Base-by-base conservation (phyloP, 2,329 filamentous ascomycete species). In the Hypoxylon rubiginosum region DNA sequence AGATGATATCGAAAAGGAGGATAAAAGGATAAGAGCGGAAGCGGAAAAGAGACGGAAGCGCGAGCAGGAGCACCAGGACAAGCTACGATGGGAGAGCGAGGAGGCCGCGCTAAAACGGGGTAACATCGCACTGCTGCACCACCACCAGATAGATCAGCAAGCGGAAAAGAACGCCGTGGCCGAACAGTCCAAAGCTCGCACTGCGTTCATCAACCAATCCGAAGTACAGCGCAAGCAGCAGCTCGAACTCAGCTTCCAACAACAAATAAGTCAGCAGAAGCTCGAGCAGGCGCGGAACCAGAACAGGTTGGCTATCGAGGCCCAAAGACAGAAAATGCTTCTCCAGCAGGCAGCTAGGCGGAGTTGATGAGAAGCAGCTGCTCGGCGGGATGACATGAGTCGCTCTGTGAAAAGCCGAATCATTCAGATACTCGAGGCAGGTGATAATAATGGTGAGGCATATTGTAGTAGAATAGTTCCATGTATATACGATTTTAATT, bases 61-160 rank as follows among this genome's bases (percentile, higher is more conserved):
- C 9, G 53, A 58, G 4, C 53, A 67, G 41, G 49, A 24, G 46
- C 36, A 51, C n/a, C 46, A 58, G 64, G 39, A 66, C 19, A 48
- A 60, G 49, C 13, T 43, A 10, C 39, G 39, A 15, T 56, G 56
- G 5, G 28, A 62, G 73, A 79, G 76, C 4, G 78, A 74, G 36
- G 73, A 63, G 64, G 77, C 81, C 8, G 76, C 67, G 51, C 74
- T 77, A 13, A 82, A 71, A 24, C 34, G 59, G 13, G 28, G 41
- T 28, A 11, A 60, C 3, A 45, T 52, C 2, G 21, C 45, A 9
- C 48, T 58, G 32, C 30, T 56, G 10, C 64, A 67, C 41, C 32
- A 64, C 30, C 56, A 41, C 34, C 30, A 67, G 9, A 39, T 64
- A n/a, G 49, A 57, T 26, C 26, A 51, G 10, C 55, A 60, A 41